Percentiles rank a stretch among this genome's conserved stretches.
Evolutionary conservation across 2,329 filamentous ascomycete genomes (phyloP).

Genomic region (Aureobasidium musti): DNA sequence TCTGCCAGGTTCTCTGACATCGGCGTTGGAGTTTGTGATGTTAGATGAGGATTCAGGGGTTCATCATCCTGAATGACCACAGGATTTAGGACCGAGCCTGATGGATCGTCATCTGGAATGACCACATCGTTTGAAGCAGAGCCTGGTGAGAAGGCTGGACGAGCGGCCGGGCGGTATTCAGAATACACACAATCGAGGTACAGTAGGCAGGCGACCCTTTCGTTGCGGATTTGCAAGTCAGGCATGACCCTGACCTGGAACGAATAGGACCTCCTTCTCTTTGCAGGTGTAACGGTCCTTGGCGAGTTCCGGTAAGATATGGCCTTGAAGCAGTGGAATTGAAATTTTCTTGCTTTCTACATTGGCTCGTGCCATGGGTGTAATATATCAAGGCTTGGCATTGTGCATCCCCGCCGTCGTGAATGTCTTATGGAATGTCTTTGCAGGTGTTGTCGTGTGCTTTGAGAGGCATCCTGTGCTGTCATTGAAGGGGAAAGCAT

Average conservation of each 20-base stretch:
- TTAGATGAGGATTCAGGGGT: neutral
- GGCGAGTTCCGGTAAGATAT: neutral
- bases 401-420: neutral
- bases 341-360: neutral
- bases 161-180: neutral
- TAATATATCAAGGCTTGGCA: neutral
- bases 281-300: neutral
- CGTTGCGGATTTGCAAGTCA: neutral
- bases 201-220: neutral
- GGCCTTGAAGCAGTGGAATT: neutral
- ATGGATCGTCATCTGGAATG: neutral
- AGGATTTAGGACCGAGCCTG: neutral
- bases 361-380: neutral
- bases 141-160: neutral
- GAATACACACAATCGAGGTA: neutral
- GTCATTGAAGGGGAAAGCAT: too few relatives aligned
- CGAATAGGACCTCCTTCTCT: neutral
- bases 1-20: neutral
- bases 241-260: neutral
- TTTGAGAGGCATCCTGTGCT: too few relatives aligned
- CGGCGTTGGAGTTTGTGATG: neutral
- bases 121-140: neutral
- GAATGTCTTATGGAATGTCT: neutral
- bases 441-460: neutral
- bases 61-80: neutral